Base-by-base conservation (phyloP, 805 yeast genomes). In the Teunomyces gatunensis region DNA sequence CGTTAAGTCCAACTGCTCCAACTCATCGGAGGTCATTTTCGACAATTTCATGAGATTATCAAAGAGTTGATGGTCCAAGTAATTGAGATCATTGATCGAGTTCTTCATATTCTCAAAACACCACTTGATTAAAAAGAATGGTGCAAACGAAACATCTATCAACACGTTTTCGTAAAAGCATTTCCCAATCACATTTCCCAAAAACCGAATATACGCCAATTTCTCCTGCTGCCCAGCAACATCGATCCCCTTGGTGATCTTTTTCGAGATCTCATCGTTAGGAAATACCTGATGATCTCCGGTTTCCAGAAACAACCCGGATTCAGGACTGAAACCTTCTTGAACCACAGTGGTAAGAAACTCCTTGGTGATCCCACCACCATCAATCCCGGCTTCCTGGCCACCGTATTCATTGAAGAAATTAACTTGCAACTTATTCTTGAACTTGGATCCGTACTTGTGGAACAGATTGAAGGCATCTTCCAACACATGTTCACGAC, bases 281-380 rank as follows among this genome's bases (percentile, higher is more conserved):
- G 97, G 97, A 59, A 85, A 89, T 11, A 92, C 57, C 48, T 84
- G 84, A 59, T 87, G 80, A 36, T 78, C 68, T 0, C 54, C 50
- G 0, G 80, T 74, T 41, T 68, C 73, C 48, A 69, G 71, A 60
- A 78, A 75, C 34, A 76, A 63, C 25, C 56, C 49, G 15, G 57
- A 49, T 18, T 58, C 60, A 0, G 73, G 69, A 57, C 72, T 67
- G 56, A 92, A 88, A 0, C 87, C 91, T 52, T 86, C 88, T 3
- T 69, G 71, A 2, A 85, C 80, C 0, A 89, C 83, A 44, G 85
- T 73, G 2, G 92, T 89, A 47, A 92, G 68, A 52, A 94, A 83
- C 58, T 92, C 99, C 62, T 92, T 91, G 0, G 97, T 91, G 20
- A 92, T 72, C 1, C 99, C 99, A 10, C 98, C 99, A 6, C 99